Conservation (phyloP, 257 asterid genomes). For the Hygrophila difformis region DNA sequence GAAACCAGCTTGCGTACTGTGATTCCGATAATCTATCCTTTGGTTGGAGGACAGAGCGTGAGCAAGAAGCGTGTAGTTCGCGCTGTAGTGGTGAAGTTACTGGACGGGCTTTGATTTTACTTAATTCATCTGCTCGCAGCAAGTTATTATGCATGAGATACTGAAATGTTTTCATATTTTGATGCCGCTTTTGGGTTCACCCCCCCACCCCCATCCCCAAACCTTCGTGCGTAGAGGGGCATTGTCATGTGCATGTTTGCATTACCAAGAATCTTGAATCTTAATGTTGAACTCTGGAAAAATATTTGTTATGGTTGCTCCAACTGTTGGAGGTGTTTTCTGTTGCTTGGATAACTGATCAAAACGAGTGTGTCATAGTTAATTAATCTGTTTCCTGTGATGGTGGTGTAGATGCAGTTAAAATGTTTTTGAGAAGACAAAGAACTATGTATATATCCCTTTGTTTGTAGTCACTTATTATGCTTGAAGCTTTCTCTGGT, state of each 20-base stretch:
- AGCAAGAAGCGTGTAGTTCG: conserved; percentile 47
- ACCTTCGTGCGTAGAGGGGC: no score
- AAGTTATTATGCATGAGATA: neutral
- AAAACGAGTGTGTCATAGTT: neutral
- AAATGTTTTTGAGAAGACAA: neutral
- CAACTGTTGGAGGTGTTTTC: neutral
- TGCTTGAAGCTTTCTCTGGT: conserved; percentile 8
- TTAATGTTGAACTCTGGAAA: no score
- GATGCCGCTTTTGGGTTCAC: no score
- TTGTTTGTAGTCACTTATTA: neutral
- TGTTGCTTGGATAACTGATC: neutral
- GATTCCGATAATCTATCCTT: conserved; percentile 25
- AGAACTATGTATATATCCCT: neutral
- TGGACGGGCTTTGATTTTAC: neutral
- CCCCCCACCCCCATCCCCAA: no score
- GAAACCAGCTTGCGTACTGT: conserved; percentile 9
- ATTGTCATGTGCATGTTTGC: no score
- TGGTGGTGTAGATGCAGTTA: neutral
- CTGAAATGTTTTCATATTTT: no score
- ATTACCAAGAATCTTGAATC: no score
- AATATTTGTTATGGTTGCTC: neutral
- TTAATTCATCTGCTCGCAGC: neutral
- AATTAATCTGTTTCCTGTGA: no score
- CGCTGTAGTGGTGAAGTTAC: conserved; percentile 19
- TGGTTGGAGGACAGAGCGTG: conserved; percentile 55